Evolutionary conservation across 2,329 filamentous ascomycete genomes (phyloP), one percentile per base, ranked within the genome.

Genomic region (Scytalidium lignicola): DNA sequence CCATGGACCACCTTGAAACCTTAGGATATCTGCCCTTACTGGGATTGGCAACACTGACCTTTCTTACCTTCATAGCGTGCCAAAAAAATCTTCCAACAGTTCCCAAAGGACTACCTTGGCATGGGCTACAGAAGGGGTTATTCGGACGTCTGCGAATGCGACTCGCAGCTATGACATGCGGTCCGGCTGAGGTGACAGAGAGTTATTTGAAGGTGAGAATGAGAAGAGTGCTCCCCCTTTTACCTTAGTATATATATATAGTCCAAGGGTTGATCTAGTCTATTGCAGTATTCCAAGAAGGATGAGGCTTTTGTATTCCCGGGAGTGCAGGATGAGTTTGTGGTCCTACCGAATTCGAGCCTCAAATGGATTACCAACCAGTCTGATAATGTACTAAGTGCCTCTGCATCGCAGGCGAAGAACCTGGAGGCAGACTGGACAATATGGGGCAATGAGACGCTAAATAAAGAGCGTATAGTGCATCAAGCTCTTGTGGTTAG

Each of bases 281-380:
- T 37, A 13, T 13, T n/a, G 5, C 15, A 74, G 69, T 74, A 72
- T 47, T 58, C 62, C 19, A 72, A 70, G 40, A 63, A 65, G 10
- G 72, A 70, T 12, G 63, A 60, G 29, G 58, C 66, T 0, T 71
- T 74, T 1, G 52, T 74, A 1, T 43, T 73, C 3, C 72, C 71
- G 0, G 65, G 65, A 2, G 58, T 72, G 13, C 68, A 64, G 2
- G 60, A 68, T 41, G 62, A 63, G 17, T 60, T 63, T 44, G 69
- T 71, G 50, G 52, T 74, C 10, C 60, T 74, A 23, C 72, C 72
- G 0, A 57, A 57, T 3, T 65, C 53, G 19, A 58, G 63, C 0
- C 57, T 74, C 55, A 63, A 64, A 44, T 74, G 71, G 70, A 55
- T 67, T 1, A 51, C 65, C 8, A 55, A 61, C 1, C 72, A 73